Conservation (phyloP, 129 eudicot species). For the Artemisia annua region DNA sequence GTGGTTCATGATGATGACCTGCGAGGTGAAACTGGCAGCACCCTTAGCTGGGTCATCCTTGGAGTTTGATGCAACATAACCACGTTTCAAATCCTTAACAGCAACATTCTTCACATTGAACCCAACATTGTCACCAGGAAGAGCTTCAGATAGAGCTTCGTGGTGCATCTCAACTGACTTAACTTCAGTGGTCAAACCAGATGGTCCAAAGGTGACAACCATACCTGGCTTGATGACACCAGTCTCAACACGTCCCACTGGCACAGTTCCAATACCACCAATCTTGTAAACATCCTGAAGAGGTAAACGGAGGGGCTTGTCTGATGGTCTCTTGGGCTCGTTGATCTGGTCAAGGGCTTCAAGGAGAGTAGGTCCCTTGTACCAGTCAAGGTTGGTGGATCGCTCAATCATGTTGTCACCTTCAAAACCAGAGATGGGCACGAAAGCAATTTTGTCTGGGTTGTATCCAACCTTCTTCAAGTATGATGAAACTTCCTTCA, state of each 20-base stretch:
- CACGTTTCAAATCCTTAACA: slow-evolving; percentile 8
- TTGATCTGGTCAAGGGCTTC: slow-evolving; percentile 4
- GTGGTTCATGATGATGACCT: slow-evolving; percentile 13
- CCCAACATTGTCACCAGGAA: slow-evolving; percentile 18
- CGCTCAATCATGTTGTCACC: slow-evolving; percentile 15
- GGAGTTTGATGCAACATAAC: background rate
- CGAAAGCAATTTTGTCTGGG: slow-evolving; percentile 6
- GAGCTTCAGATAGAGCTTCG: slow-evolving; percentile 8
- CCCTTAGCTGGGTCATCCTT: slow-evolving; percentile 22
- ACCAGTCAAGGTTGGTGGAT: slow-evolving; percentile 13
- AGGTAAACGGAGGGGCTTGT: slow-evolving; percentile 14
- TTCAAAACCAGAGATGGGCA: slow-evolving; percentile 14
- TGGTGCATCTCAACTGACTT: slow-evolving; percentile 24
- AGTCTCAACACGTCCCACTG: slow-evolving; percentile 21
- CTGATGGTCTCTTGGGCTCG: slow-evolving; percentile 14
- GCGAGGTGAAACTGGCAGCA: slow-evolving; percentile 10
- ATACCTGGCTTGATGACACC: slow-evolving; percentile 31
- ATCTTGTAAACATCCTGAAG: slow-evolving; percentile 17
- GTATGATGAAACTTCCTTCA: slow-evolving; percentile 10
- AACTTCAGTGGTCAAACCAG: slow-evolving; percentile 6
- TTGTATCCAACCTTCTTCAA: slow-evolving; percentile 14
- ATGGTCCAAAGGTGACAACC: slow-evolving; percentile 24
- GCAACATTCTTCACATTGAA: slow-evolving; percentile 16
- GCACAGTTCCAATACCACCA: slow-evolving; percentile 23
- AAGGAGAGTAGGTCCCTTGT: slow-evolving; percentile 14